Evolutionary conservation across 2,329 filamentous ascomycete species (phyloP), one percentile per base, ranked within the genome.

Genomic region (Colletotrichum viniferum): DNA sequence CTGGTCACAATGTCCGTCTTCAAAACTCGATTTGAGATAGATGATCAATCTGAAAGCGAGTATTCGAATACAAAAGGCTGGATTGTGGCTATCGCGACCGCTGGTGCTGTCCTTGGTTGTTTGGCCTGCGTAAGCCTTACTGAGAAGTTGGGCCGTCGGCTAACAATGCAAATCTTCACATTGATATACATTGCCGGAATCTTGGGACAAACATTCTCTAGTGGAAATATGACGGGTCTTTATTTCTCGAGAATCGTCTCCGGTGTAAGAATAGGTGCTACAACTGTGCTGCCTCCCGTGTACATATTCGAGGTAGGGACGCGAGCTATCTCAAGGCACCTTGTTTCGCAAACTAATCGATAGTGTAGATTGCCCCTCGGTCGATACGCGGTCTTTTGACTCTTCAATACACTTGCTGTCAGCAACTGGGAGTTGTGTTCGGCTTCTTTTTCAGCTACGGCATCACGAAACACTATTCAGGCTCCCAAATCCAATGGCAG

Each of bases 391-490:
- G 82, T 7, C 79, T 83, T 2, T 10, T 83, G 4, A 83, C 80
- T 0, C 77, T 83, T 0, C 82, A 83, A 24, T 83, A 83, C 36
- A 81, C 81, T 1, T 82, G 81, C 71, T 83, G 81, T 9, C 81
- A 83, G 16, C 82, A 83, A 24, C 80, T 83, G 9, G 60, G 81
- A 5, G 81, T 82, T 8, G 81, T 82, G 4, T 81, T 82, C n/a
- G 81, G 81, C 2, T 82, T 84, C 64, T 84, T 84, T 65, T 77
- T 82, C 48, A 84, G 84, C 67, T 84, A 85, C 56, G 80, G 83
- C 3, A 79, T 83, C 13, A 82, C 84, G 4, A 79, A 82, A 21
- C 76, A 80, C 14, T 78, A 81, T 36, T 73, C 79, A 3, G 77
- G 76, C 0, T 77, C 72, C 1, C 67, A 81, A 26, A 65, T 79